Evolutionary conservation across 306 rosid genomes (phyloP).

Genomic region (Begonia fuchsioides): DNA sequence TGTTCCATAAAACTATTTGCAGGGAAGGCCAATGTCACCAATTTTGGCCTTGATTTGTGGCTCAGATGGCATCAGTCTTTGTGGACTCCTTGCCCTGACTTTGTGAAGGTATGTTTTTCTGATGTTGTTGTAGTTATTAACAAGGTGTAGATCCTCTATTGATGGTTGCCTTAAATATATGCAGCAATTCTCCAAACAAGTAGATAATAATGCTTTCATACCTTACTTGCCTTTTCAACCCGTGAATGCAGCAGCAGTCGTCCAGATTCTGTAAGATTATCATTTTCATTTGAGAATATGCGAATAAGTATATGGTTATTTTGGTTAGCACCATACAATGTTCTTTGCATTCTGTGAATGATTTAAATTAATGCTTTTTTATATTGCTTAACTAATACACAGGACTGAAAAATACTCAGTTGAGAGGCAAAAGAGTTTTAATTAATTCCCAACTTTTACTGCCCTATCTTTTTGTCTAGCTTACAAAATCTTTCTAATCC

Average conservation of each 20-base stretch:
- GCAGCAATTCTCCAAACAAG: slow-evolving; percentile 40
- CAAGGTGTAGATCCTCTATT: not conserved
- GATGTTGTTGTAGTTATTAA: not conserved
- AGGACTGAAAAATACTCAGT: too few species aligned
- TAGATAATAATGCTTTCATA: slow-evolving; percentile 22
- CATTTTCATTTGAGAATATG: not conserved
- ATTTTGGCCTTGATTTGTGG: slow-evolving; percentile 78
- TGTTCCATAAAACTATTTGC: not conserved
- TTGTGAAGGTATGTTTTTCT: slow-evolving; percentile 27
- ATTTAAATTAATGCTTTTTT: too few species aligned
- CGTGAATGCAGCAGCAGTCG: slow-evolving; percentile 50
- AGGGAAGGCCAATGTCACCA: slow-evolving; percentile 41
- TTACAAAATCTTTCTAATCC: too few species aligned
- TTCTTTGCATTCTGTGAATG: too few species aligned
- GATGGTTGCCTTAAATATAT: not conserved
- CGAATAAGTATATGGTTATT: not conserved
- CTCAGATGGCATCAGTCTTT: slow-evolving; percentile 84
- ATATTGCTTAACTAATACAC: too few species aligned
- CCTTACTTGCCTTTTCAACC: slow-evolving; percentile 58
- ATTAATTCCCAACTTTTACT: too few species aligned
- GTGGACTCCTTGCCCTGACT: slow-evolving; percentile 45
- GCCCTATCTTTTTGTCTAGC: too few species aligned
- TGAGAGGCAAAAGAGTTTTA: too few species aligned
- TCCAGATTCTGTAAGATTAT: slow-evolving; percentile 50
- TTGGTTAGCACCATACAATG: too few species aligned